These are phyloP conservation scores for Pelargonium australe DNA, from an alignment of 441 rosid species.

Conservation along the genomic window DNA sequence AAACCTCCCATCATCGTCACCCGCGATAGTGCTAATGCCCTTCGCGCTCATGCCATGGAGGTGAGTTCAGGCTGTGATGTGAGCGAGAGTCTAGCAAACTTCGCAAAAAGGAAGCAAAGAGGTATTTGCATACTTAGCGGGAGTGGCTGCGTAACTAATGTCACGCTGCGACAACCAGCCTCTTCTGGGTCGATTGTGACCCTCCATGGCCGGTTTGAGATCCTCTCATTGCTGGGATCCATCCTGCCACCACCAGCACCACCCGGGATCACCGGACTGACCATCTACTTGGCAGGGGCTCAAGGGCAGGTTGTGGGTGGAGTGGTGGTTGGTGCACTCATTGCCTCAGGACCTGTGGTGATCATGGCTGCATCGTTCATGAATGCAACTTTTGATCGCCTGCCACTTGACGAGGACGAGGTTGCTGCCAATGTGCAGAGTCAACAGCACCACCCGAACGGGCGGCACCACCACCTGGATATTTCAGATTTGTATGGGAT, in stretches of 20 bases:
- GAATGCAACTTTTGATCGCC: conserved; percentile 64
- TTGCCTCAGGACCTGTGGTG: conserved; percentile 71
- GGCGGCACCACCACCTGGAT: conserved; percentile 55
- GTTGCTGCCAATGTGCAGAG: conserved; percentile 45
- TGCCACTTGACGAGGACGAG: conserved; percentile 56
- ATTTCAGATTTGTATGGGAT: conserved; percentile 52
- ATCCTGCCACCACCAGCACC: conserved; percentile 72
- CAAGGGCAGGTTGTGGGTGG: conserved; percentile 79
- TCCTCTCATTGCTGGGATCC: conserved; percentile 59
- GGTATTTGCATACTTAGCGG: conserved; percentile 56
- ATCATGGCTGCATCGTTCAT: conserved; percentile 65
- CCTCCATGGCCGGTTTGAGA: conserved; percentile 66
- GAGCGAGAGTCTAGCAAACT: conserved; percentile 43
- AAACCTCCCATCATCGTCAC: conserved; percentile 66
- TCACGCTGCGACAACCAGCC: conserved; percentile 54
- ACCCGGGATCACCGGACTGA: conserved; percentile 56
- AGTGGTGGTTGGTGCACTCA: conserved; percentile 51
- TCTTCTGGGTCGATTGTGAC: conserved; percentile 58
- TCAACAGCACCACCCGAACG: conserved; percentile 61
- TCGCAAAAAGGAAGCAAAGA: conserved; percentile 49
- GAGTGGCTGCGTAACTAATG: conserved; percentile 62
- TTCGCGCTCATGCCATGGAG: conserved; percentile 64
- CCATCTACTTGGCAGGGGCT: conserved; percentile 59
- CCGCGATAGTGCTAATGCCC: conserved; percentile 65
- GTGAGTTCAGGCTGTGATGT: conserved; percentile 59